phyloP scores from a whole-genome alignment of 768 basidiomycete species.

The Lactifluus rugatus region DNA sequence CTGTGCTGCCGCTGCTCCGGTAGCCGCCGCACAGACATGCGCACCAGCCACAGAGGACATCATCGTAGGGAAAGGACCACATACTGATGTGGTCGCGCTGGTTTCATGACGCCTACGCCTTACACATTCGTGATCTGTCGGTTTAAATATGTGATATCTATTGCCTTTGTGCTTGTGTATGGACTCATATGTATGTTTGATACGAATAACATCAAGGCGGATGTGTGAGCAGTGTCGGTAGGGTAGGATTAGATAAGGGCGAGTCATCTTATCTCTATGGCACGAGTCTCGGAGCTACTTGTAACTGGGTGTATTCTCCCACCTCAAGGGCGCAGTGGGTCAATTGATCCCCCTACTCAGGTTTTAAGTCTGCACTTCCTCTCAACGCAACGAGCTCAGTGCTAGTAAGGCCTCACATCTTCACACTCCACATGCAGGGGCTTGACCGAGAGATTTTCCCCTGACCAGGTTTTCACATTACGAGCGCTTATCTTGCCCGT shows the following conservation, averaged over 20 bases:
- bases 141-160: no score
- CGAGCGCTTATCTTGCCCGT: neutral
- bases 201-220: no score
- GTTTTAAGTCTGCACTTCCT: neutral
- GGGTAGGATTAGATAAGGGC: no score
- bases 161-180: neutral
- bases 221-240: no score
- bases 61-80: neutral
- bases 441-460: neutral
- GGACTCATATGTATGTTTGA: neutral
- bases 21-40: conserved; percentile 12
- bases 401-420: neutral
- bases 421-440: neutral
- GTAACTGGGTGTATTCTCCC: no score
- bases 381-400: neutral
- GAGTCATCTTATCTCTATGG: no score
- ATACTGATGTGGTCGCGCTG: neutral
- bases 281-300: no score
- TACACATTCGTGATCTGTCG: neutral
- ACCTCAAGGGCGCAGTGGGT: no score
- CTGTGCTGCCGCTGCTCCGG: conserved; percentile 33
- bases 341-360: neutral
- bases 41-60: conserved; percentile 2
- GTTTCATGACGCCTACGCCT: neutral
- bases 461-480: neutral